Conservation (phyloP, 345 rosid species). For the Salix exigua region DNA sequence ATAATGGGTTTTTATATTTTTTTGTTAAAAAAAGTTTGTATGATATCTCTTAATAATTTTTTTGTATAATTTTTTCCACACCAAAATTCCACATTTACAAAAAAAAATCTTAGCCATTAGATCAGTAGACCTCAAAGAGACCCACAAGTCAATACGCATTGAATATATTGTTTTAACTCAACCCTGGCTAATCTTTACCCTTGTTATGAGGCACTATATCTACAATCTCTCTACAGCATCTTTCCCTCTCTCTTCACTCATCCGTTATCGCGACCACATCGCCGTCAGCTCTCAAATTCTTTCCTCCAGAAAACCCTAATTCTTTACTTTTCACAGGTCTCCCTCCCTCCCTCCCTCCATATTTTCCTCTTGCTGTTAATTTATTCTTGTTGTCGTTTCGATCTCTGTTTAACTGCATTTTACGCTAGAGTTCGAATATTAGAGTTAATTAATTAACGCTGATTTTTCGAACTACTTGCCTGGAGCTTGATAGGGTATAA, state of each 20-base stretch:
- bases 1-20: no score
- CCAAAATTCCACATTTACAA: no score
- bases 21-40: no score
- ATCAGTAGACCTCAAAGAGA: neutral
- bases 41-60: no score
- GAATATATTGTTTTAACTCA: neutral
- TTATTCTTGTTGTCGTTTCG: neutral
- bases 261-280: neutral
- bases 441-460: neutral
- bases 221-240: neutral
- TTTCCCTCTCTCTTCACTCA: neutral
- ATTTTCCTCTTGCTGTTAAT: no score
- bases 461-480: neutral
- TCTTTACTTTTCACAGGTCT: conserved; percentile 1
- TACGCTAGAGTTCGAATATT: neutral
- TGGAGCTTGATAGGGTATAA: neutral
- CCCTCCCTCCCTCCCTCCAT: neutral
- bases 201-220: neutral
- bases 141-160: neutral
- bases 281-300: neutral
- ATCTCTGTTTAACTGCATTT: neutral
- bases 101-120: neutral
- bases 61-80: no score
- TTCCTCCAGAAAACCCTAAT: neutral
- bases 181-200: neutral